phyloP scores from a whole-genome alignment of 179 eudicot genomes.

The Dionaea muscipula region DNA sequence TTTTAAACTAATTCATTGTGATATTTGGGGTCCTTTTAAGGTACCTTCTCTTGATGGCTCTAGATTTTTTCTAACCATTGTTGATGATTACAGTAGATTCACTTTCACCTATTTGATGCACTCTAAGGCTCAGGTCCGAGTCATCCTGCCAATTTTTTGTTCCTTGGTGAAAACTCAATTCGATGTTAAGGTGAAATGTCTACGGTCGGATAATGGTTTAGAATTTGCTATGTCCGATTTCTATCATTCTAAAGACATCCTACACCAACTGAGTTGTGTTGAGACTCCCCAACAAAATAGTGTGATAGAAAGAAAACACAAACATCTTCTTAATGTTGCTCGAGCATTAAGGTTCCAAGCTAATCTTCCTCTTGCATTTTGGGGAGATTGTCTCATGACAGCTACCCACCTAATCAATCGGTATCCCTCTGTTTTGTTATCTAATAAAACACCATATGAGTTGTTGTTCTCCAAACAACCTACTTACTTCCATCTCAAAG shows the following conservation, averaged over 20 bases:
- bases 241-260: neutral
- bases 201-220: slow-evolving; percentile 3
- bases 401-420: neutral
- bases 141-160: neutral
- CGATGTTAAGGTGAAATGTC: neutral
- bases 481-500: too few species aligned
- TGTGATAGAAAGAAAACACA: neutral
- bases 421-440: neutral
- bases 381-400: neutral
- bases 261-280: neutral
- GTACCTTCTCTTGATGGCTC: neutral
- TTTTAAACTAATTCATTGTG: slow-evolving; percentile 4
- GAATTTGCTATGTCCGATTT: neutral
- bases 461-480: too few species aligned
- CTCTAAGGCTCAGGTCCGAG: neutral
- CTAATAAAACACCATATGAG: neutral
- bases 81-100: slow-evolving; percentile 2
- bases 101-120: neutral
- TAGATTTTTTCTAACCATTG: slow-evolving; percentile 6
- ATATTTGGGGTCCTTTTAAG: slow-evolving; percentile 9
- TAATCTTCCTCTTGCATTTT: neutral
- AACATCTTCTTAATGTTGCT: neutral
- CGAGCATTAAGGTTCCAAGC: neutral
- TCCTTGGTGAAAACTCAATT: slow-evolving; percentile 1
- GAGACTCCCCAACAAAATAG: neutral